Evolutionary conservation across 139 green algal species (phyloP), one percentile per base, ranked within the genome.

Genomic region (Closterium sp.): DNA sequence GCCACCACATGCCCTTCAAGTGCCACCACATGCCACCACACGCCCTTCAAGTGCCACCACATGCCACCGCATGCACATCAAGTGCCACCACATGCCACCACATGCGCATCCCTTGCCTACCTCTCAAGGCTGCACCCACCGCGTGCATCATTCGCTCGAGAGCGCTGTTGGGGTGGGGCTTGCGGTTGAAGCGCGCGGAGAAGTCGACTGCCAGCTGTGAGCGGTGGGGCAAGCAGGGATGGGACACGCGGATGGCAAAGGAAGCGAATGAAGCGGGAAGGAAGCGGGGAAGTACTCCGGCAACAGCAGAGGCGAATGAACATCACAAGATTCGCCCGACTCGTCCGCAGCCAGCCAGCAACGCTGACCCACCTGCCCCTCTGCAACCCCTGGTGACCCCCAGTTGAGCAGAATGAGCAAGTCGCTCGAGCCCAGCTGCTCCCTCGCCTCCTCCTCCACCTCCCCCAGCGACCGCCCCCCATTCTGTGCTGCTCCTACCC

Each of bases 181-280:
- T 83, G 30, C 89, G 89, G 86, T 92, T 83, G 86, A 55, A 92
- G 6, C 34, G 25, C 30, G 85, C 31, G 0, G 25, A 32, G 12
- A 92, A 92, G 33, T 92, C 85, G 12, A 92, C 89, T 19, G 34
- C 28, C 2, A 92, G 25, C 87, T 92, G 89, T 28, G 16, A 87
- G 33, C 4, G 6, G 6, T 87, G 36, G 36, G 36, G 36, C 3
- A 69, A 69, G 43, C 43, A 69, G 43, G 43, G 23, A 69, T n/a
- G n/a, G n/a, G n/a, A n/a, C n/a, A n/a, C n/a, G n/a, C n/a, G n/a
- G n/a, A 25, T 25, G 23, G 43, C 12, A 69, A 28, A 69, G 43
- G 43, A 12, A 25, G 43, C 0, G 2, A 69, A 25, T 28, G 10
- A 16, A 1, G 12, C 8, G 43, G 43, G 43, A 16, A 69, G n/a